Evolutionary conservation across 441 rosid species (phyloP).

Genomic region (Pelargonium cotyledonis): DNA sequence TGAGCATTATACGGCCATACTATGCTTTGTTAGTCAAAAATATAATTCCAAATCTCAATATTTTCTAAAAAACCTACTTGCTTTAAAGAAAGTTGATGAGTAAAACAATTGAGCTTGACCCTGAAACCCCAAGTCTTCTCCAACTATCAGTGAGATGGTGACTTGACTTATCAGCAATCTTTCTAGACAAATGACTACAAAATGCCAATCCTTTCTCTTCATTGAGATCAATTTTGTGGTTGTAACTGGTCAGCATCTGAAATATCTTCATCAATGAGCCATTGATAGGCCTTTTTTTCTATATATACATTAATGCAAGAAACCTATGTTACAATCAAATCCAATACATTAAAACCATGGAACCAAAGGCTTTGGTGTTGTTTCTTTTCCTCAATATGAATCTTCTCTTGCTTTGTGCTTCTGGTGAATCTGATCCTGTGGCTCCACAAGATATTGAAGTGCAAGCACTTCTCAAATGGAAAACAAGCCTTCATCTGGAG

Average conservation of each 20-base stretch:
- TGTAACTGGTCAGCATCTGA: no score
- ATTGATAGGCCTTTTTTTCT: no score
- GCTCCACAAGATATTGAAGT: slow-evolving; percentile 24
- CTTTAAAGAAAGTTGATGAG: neutral
- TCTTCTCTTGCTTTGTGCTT: slow-evolving; percentile 11
- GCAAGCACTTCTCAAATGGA: slow-evolving; percentile 42
- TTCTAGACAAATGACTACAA: neutral
- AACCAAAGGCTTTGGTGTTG: neutral
- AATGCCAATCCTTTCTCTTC: neutral
- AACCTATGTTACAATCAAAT: neutral
- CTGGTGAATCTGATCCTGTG: neutral
- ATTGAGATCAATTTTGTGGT: no score
- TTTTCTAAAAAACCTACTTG: neutral
- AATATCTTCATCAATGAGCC: no score
- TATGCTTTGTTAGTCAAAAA: neutral
- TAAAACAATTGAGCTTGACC: neutral
- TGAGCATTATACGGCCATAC: neutral
- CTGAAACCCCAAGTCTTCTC: slow-evolving; percentile 3
- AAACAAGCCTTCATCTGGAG: slow-evolving; percentile 33
- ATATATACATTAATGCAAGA: slow-evolving; percentile 4
- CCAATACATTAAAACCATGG: neutral
- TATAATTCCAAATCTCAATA: neutral
- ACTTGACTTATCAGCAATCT: neutral
- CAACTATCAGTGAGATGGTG: neutral
- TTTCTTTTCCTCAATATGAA: neutral